These are phyloP conservation scores for Monotropa hypopitys DNA, from an alignment of 179 eudicot genomes.

Conservation along the genomic window DNA sequence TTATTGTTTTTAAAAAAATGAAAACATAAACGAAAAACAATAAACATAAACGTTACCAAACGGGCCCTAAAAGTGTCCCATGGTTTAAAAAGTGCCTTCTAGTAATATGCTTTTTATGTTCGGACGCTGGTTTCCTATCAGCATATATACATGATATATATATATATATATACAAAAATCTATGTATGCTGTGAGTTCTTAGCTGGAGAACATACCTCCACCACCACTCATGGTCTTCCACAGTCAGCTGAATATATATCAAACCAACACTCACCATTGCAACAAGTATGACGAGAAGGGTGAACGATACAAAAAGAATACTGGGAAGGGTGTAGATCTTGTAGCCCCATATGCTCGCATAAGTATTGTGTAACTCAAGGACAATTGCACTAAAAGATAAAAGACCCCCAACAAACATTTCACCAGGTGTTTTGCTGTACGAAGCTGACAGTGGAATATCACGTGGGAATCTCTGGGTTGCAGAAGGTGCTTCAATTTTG, in stretches of 20 bases:
- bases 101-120: background rate
- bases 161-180: background rate
- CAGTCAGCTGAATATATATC: conserved; percentile 59
- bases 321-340: conserved; percentile 41
- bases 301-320: conserved; percentile 36
- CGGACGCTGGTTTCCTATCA: background rate
- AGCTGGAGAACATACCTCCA: conserved; percentile 50
- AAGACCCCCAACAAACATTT: conserved; percentile 65
- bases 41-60: too few relatives aligned
- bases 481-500: conserved; percentile 31
- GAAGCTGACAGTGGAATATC: conserved; percentile 47
- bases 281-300: conserved; percentile 45
- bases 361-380: conserved; percentile 59
- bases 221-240: conserved; percentile 72
- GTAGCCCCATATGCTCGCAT: conserved; percentile 72
- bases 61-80: too few relatives aligned
- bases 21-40: too few relatives aligned
- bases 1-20: too few relatives aligned
- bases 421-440: conserved; percentile 46
- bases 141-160: too few relatives aligned
- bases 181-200: background rate
- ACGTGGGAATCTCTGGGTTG: conserved; percentile 35
- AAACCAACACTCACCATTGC: conserved; percentile 52
- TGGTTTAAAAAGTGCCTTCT: background rate
- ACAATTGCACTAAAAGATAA: conserved; percentile 61